Percentiles rank a stretch among this genome's conserved stretches.
Evolutionary conservation across 2,329 filamentous ascomycete species (phyloP).

Genomic region (Trichophyton equinum): DNA sequence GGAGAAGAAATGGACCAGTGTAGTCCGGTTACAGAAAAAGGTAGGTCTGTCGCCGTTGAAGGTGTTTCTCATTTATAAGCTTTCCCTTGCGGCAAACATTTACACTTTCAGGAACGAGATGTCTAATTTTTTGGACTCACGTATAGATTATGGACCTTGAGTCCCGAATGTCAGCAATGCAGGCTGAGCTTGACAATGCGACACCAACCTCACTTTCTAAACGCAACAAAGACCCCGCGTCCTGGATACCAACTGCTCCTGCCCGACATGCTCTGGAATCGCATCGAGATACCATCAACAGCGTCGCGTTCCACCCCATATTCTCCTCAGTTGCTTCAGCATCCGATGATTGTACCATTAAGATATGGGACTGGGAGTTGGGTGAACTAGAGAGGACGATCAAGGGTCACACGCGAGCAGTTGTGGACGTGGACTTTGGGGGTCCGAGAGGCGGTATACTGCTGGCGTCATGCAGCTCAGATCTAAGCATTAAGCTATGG

Average conservation of each 20-base stretch:
- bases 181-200: constrained; percentile 71
- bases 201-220: constrained; percentile 67
- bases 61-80: no score
- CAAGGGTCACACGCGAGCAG: constrained; percentile 82
- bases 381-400: constrained; percentile 82
- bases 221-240: constrained; percentile 68
- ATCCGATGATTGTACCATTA: constrained; percentile 86
- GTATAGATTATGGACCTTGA: constrained; percentile 88
- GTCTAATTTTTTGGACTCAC: not conserved
- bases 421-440: constrained; percentile 81
- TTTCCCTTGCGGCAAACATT: not conserved
- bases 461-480: constrained; percentile 72
- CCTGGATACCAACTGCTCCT: constrained; percentile 76
- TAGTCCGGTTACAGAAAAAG: constrained; percentile 92
- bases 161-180: constrained; percentile 56
- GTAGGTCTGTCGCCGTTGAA: constrained; percentile 31
- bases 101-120: not conserved
- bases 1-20: constrained; percentile 98
- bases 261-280: constrained; percentile 72
- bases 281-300: constrained; percentile 68
- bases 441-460: constrained; percentile 69
- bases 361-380: constrained; percentile 94
- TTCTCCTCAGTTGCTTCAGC: constrained; percentile 84
- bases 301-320: constrained; percentile 81
- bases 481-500: constrained; percentile 91